Percentiles rank a stretch among this genome's conserved stretches.
Evolutionary conservation across 768 basidiomycete species (phyloP).

Genomic region (Phylloporus arenicola): DNA sequence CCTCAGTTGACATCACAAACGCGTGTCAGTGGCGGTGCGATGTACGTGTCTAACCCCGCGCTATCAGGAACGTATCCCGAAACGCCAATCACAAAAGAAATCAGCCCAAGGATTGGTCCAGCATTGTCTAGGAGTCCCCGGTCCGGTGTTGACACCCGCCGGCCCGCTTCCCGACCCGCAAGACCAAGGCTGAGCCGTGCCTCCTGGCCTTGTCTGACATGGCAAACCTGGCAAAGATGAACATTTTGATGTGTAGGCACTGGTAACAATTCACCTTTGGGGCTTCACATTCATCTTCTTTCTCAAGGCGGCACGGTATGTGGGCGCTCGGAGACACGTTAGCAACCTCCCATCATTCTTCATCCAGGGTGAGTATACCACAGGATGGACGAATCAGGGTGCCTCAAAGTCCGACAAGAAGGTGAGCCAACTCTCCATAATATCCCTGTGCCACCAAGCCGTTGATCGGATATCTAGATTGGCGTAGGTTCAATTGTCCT

Average conservation of each 20-base stretch:
- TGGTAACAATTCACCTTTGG: background rate
- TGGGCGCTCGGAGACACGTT: background rate
- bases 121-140: background rate
- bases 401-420: constrained; percentile 95
- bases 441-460: background rate
- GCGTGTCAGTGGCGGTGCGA: constrained; percentile 23
- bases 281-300: constrained; percentile 3
- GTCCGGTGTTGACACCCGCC: background rate
- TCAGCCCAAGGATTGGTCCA: background rate
- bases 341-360: background rate
- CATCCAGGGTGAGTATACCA: constrained; percentile 80
- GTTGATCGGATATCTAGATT: constrained; percentile 40
- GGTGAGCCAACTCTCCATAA: constrained; percentile 35
- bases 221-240: constrained; percentile 49
- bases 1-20: constrained; percentile 28
- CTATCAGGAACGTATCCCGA: background rate
- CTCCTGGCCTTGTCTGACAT: constrained; percentile 24
- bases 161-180: constrained; percentile 1
- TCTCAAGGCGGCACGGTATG: constrained; percentile 43
- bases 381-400: constrained; percentile 89
- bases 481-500: constrained; percentile 44
- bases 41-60: constrained; percentile 3
- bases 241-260: constrained; percentile 72
- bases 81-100: background rate
- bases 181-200: too few relatives aligned